Conservation (phyloP, 1,139 yeast species). For the Hansenula lynferdii region DNA sequence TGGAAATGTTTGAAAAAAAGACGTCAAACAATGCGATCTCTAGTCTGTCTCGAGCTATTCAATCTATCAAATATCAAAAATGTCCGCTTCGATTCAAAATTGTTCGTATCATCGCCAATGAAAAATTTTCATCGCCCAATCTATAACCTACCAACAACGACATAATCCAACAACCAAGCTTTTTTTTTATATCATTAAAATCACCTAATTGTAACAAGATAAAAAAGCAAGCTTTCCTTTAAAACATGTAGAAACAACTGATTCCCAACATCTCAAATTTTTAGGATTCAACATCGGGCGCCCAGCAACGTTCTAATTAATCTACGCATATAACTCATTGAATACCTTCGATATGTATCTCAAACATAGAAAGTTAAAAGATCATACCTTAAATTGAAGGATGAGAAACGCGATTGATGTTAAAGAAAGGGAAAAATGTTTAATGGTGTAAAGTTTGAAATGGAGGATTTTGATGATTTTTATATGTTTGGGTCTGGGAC, state of each 20-base stretch:
- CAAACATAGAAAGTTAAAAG: not conserved
- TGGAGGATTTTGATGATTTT: not conserved
- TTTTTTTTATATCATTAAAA: too few relatives aligned
- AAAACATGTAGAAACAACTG: conserved; percentile 38
- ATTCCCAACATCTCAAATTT: conserved; percentile 33
- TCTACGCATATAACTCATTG: conserved; percentile 29
- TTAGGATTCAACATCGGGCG: conserved; percentile 34
- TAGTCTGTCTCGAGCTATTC: too few relatives aligned
- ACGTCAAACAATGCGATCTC: too few relatives aligned
- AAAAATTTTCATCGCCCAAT: too few relatives aligned
- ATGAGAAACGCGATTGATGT: conserved; percentile 7
- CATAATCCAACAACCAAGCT: too few relatives aligned
- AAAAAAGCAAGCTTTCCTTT: too few relatives aligned
- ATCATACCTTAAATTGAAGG: conserved; percentile 2
- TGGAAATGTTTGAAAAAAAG: too few relatives aligned
- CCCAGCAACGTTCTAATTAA: conserved; percentile 37
- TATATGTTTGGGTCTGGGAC: not conserved
- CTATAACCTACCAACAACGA: too few relatives aligned
- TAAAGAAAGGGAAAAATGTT: conserved; percentile 3
- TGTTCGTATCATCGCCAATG: too few relatives aligned
- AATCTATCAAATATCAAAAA: too few relatives aligned
- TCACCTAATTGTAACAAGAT: too few relatives aligned
- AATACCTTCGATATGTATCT: not conserved
- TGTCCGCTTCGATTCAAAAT: too few relatives aligned
- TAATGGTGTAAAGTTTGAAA: not conserved